These are phyloP conservation scores for Sphagnum tenellum DNA, from an alignment of 225 moss, liverwort and hornwort species.

Conservation along the genomic window DNA sequence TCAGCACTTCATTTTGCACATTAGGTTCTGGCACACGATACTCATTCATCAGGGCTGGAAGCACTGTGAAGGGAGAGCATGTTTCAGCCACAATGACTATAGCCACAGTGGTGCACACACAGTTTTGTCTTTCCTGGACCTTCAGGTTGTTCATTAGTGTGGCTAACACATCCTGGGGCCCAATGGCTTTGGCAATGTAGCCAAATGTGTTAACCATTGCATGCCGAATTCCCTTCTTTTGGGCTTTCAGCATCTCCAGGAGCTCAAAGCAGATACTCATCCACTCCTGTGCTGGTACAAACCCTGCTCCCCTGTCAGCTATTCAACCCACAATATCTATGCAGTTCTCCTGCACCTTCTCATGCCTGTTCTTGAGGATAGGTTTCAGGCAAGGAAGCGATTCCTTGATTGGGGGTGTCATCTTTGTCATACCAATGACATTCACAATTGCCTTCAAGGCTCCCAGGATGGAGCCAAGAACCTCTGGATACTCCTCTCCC, in stretches of 20 bases:
- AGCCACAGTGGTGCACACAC: conserved; percentile 95
- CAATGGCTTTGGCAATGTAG: conserved; percentile 97
- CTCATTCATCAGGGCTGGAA: conserved; percentile 94
- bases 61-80: conserved; percentile 94
- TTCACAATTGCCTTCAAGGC: conserved; percentile 98
- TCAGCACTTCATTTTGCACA: conserved; percentile 92
- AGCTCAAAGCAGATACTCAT: conserved; percentile 99
- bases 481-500: conserved; percentile 98
- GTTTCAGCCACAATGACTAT: conserved; percentile 99
- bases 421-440: conserved; percentile 99
- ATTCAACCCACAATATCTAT: conserved; percentile 96
- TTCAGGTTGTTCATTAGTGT: conserved; percentile 90
- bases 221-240: conserved; percentile 95
- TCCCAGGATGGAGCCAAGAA: conserved; percentile 91
- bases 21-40: conserved; percentile 95
- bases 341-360: conserved; percentile 99
- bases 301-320: conserved; percentile 97
- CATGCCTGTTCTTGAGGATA: conserved; percentile 95
- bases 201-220: conserved; percentile 98
- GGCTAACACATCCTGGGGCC: conserved; percentile 94
- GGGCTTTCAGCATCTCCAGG: conserved; percentile 96
- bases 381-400: conserved; percentile 87
- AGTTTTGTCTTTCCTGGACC: conserved; percentile 98
- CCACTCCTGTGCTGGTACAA: conserved; percentile 97
- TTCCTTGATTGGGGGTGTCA: conserved; percentile 99